Evolutionary conservation across 768 basidiomycete species (phyloP).

Genomic region (Tulasnella sp.): DNA sequence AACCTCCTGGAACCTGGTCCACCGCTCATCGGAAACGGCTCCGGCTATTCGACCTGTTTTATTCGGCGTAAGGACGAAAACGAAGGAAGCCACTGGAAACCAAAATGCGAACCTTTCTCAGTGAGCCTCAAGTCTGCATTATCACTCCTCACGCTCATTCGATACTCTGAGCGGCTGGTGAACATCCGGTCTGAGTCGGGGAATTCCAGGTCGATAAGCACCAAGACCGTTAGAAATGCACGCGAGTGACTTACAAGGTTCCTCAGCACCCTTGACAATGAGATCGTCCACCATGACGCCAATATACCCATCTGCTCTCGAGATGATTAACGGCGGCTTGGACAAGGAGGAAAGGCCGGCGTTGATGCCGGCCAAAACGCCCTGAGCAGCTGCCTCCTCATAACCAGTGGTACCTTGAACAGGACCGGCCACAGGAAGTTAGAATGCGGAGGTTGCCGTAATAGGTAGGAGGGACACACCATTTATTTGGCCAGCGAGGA

Average conservation of each 20-base stretch:
- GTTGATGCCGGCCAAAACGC: constrained; percentile 84
- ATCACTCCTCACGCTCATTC: constrained; percentile 84
- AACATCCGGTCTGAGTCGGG: constrained; percentile 79
- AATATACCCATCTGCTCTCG: constrained; percentile 82
- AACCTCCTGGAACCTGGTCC: constrained; percentile 47
- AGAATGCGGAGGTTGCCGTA: neutral
- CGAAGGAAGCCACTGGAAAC: neutral
- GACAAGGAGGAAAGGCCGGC: constrained; percentile 71
- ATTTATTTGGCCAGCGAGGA: constrained; percentile 90
- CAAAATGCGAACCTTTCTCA: constrained; percentile 59
- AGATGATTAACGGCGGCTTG: constrained; percentile 62
- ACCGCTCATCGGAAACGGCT: constrained; percentile 52
- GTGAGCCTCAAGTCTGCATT: constrained; percentile 87
- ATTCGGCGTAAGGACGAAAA: neutral
- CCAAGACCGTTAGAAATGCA: neutral
- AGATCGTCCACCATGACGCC: constrained; percentile 95
- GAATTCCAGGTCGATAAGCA: neutral
- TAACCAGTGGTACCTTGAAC: constrained; percentile 82
- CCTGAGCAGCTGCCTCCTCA: constrained; percentile 92
- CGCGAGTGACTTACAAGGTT: constrained; percentile 67
- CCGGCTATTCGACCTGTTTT: constrained; percentile 49
- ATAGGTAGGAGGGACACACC: constrained; percentile 46
- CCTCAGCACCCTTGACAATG: constrained; percentile 84
- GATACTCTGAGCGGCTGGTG: constrained; percentile 87
- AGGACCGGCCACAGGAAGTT: neutral